Conservation (phyloP, 495 filamentous ascomycete species). For the Cercophora sp. region DNA sequence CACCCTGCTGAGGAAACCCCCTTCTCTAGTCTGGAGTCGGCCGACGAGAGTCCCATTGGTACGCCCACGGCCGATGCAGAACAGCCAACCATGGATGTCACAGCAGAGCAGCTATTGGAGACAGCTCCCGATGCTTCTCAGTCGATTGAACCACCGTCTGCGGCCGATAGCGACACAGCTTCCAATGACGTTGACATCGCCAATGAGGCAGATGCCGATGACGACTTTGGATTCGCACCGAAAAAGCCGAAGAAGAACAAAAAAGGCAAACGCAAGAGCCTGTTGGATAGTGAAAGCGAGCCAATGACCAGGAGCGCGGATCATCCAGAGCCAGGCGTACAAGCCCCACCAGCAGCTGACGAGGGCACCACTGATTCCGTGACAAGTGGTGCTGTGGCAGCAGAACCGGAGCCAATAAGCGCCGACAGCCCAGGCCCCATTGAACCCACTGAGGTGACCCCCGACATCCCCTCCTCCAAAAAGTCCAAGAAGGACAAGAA, state of each 20-base stretch:
- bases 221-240: not conserved
- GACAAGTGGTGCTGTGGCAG: slow-evolving; percentile 24
- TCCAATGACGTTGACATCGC: not conserved
- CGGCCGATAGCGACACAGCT: not conserved
- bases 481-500: slow-evolving; percentile 39
- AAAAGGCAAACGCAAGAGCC: slow-evolving; percentile 29
- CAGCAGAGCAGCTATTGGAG: not conserved
- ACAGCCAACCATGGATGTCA: slow-evolving; percentile 7
- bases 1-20: slow-evolving; percentile 3
- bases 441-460: slow-evolving; percentile 6
- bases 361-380: slow-evolving; percentile 22
- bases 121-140: not conserved
- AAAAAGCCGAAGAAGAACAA: slow-evolving; percentile 38
- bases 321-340: slow-evolving; percentile 5
- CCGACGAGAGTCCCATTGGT: slow-evolving; percentile 4
- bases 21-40: slow-evolving; percentile 5
- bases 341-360: slow-evolving; percentile 19
- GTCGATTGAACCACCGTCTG: not conserved
- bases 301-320: slow-evolving; percentile 9
- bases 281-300: slow-evolving; percentile 18
- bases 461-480: slow-evolving; percentile 11
- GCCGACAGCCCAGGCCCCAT: slow-evolving; percentile 9
- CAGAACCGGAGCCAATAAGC: slow-evolving; percentile 22
- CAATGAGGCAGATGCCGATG: not conserved
- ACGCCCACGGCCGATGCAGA: slow-evolving; percentile 22